Conservation (phyloP, 2,329 filamentous ascomycete species). For the Pseudophaeomoniella oleicola region DNA sequence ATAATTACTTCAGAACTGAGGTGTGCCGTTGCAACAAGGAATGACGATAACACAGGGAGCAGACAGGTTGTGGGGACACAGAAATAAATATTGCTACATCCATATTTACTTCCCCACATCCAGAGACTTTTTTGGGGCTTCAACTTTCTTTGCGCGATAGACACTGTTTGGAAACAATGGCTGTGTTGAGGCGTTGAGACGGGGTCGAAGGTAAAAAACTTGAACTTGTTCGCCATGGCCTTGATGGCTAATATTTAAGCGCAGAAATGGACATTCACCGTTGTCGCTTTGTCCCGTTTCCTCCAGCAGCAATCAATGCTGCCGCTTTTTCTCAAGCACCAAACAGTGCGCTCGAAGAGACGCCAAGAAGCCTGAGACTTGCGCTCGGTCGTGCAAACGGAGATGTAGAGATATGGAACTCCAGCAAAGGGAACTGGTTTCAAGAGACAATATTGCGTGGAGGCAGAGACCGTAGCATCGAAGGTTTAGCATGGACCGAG, state of each 20-base stretch:
- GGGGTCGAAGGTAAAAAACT: slow-evolving; percentile 8
- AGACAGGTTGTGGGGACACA: too few relatives aligned
- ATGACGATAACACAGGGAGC: too few relatives aligned
- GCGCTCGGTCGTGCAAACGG: slow-evolving; percentile 88
- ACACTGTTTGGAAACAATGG: too few relatives aligned
- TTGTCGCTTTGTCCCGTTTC: slow-evolving; percentile 88
- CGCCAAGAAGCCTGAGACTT: slow-evolving; percentile 50
- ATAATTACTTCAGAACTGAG: too few relatives aligned
- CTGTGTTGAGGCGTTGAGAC: too few relatives aligned
- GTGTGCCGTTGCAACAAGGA: too few relatives aligned
- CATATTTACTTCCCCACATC: slow-evolving; percentile 3
- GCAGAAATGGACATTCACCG: slow-evolving; percentile 81
- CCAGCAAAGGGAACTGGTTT: slow-evolving; percentile 58
- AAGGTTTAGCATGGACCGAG: slow-evolving; percentile 82
- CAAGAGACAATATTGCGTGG: slow-evolving; percentile 79
- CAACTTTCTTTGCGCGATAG: too few relatives aligned
- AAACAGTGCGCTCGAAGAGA: slow-evolving; percentile 30
- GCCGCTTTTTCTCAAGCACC: slow-evolving; percentile 78
- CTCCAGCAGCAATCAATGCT: slow-evolving; percentile 82
- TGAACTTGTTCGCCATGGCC: too few relatives aligned
- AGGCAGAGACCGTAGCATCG: slow-evolving; percentile 72
- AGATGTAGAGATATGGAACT: slow-evolving; percentile 97
- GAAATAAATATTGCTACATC: too few relatives aligned
- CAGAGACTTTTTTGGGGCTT: slow-evolving; percentile 3
- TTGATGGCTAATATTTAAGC: not conserved